Evolutionary conservation across 306 rosid species (phyloP).

Genomic region (Rubus parviflorus): DNA sequence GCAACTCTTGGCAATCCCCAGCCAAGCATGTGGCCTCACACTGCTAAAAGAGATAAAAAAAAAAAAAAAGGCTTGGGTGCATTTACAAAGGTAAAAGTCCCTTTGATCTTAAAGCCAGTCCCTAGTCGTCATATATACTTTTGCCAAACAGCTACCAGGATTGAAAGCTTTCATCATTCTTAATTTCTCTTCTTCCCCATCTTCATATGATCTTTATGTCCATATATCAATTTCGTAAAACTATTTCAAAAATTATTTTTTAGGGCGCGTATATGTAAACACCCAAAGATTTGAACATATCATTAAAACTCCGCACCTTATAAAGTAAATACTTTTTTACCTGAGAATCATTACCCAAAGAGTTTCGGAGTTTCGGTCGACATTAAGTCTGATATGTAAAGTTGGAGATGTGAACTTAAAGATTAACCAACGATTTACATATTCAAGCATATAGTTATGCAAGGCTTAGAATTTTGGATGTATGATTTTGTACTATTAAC

Average conservation of each 20-base stretch:
- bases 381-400: too few relatives aligned
- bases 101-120: constrained; percentile 1
- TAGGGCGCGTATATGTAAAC: background rate
- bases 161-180: background rate
- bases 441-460: too few relatives aligned
- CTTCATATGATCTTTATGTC: background rate
- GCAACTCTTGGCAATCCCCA: background rate
- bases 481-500: background rate
- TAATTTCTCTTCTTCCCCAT: background rate
- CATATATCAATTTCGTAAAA: background rate
- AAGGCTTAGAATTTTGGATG: too few relatives aligned
- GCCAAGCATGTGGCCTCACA: constrained; percentile 21
- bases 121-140: background rate
- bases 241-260: too few relatives aligned
- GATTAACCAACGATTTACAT: too few relatives aligned
- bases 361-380: too few relatives aligned
- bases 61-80: constrained; percentile 1
- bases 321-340: too few relatives aligned
- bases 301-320: too few relatives aligned
- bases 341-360: too few relatives aligned
- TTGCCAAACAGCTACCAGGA: background rate
- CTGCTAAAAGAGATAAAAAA: constrained; percentile 24
- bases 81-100: constrained; percentile 1
- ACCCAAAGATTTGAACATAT: too few relatives aligned
- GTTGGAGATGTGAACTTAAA: too few relatives aligned